Conservation (phyloP, 371 early-diverging fungal species). For the Actinomortierella wolfii region DNA sequence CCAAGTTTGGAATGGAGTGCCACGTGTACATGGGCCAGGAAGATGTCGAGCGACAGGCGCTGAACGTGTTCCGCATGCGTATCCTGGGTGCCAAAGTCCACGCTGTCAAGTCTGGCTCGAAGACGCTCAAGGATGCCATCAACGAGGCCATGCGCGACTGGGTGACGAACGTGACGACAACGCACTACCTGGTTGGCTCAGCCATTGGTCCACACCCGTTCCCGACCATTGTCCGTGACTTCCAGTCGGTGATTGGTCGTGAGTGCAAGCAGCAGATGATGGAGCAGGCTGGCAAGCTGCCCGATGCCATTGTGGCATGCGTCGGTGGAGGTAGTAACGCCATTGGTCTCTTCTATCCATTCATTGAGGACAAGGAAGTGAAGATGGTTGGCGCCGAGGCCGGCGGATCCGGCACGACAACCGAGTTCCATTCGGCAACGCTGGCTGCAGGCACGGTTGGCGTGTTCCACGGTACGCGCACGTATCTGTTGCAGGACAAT, state of each 20-base stretch:
- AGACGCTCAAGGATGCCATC: conserved; percentile 96
- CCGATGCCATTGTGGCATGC: conserved; percentile 94
- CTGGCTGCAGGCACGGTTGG: conserved; percentile 87
- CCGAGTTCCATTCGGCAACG: conserved; percentile 89
- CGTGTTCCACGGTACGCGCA: conserved; percentile 95
- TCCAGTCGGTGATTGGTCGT: conserved; percentile 92
- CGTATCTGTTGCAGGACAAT: conserved; percentile 90
- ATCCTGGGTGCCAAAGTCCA: conserved; percentile 93
- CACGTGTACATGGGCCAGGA: conserved; percentile 97
- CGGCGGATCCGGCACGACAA: conserved; percentile 88
- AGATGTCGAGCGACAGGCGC: conserved; percentile 91
- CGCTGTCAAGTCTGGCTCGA: conserved; percentile 78
- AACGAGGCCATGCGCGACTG: conserved; percentile 99
- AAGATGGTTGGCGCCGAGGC: conserved; percentile 94
- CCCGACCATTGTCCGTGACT: conserved; percentile 94
- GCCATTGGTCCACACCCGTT: conserved; percentile 96
- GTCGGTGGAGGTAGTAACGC: conserved; percentile 97
- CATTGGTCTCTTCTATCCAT: conserved; percentile 97
- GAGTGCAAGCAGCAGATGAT: conserved; percentile 88
- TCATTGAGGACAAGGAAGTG: conserved; percentile 81
- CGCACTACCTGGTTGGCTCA: conserved; percentile 96
- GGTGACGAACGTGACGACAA: conserved; percentile 93
- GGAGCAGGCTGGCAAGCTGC: conserved; percentile 80
- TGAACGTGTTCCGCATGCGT: conserved; percentile 96
- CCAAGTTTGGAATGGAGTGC: conserved; percentile 96